Evolutionary conservation across 2,329 filamentous ascomycete genomes (phyloP).

Genomic region (Blumeriella jaapii): DNA sequence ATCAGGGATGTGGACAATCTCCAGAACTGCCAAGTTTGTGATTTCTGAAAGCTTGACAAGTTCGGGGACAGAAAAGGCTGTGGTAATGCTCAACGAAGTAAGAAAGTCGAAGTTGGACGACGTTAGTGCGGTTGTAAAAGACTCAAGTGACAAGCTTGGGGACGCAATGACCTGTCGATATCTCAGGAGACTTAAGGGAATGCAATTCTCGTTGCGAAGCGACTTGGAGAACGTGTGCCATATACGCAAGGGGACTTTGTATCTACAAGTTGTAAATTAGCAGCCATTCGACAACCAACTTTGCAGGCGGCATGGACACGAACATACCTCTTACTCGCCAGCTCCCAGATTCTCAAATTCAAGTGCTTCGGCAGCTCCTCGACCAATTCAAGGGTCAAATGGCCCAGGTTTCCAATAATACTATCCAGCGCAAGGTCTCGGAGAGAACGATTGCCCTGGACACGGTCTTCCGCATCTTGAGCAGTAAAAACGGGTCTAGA

Average conservation of each 20-base stretch:
- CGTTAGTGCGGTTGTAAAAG: constrained; percentile 21
- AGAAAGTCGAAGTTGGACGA: constrained; percentile 25
- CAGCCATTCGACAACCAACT: background rate
- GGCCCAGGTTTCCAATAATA: constrained; percentile 16
- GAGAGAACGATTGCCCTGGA: constrained; percentile 17
- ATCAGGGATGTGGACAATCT: constrained; percentile 18
- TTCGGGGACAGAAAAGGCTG: constrained; percentile 16
- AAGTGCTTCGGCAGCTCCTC: constrained; percentile 13
- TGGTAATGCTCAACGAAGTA: constrained; percentile 24
- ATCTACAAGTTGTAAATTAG: constrained; percentile 12
- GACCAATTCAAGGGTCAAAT: constrained; percentile 16
- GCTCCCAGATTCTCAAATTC: constrained; percentile 17
- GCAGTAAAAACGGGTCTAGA: background rate
- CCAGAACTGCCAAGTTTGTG: constrained; percentile 24
- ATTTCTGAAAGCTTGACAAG: constrained; percentile 25
- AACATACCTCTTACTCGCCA: constrained; percentile 15
- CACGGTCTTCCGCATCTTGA: background rate
- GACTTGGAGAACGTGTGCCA: constrained; percentile 25
- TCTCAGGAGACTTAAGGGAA: constrained; percentile 15
- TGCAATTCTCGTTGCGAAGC: constrained; percentile 11
- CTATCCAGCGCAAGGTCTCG: constrained; percentile 16
- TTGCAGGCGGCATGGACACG: background rate
- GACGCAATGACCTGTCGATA: constrained; percentile 18
- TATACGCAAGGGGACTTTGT: constrained; percentile 17
- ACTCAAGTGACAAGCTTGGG: constrained; percentile 16